Conservation (phyloP, 495 filamentous ascomycete species). For the Penicillium cataractarum region DNA sequence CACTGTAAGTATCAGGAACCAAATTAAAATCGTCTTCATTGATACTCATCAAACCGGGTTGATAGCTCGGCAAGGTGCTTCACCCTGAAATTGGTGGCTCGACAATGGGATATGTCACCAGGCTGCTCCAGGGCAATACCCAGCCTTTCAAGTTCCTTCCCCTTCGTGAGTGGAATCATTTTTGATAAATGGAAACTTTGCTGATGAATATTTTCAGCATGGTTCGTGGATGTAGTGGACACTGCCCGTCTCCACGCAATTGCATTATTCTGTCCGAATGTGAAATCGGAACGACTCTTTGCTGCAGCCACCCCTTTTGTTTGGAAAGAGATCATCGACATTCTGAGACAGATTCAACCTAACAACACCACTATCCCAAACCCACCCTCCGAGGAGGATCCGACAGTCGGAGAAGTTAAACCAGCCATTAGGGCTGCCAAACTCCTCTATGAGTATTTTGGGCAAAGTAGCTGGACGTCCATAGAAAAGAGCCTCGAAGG, state of each 20-base stretch:
- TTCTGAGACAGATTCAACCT: conserved; percentile 25
- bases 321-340: conserved; percentile 23
- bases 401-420: conserved; percentile 17
- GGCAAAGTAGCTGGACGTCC: conserved; percentile 6
- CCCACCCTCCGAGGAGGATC: conserved; percentile 1
- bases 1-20: conserved; percentile 30
- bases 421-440: conserved; percentile 13
- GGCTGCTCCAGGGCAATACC: conserved; percentile 31
- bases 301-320: conserved; percentile 20
- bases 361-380: conserved; percentile 16
- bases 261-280: conserved; percentile 44
- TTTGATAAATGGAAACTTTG: not conserved
- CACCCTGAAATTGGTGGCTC: conserved; percentile 30
- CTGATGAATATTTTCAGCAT: conserved; percentile 29
- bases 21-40: not conserved
- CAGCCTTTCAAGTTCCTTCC: not conserved
- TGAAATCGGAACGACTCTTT: conserved; percentile 51
- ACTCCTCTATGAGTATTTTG: conserved; percentile 20
- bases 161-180: not conserved
- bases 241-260: conserved; percentile 50
- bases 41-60: not conserved
- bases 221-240: conserved; percentile 54
- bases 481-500: conserved; percentile 15
- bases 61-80: conserved; percentile 35
- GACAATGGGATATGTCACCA: conserved; percentile 23